These are phyloP conservation scores for Euphorbia peplus DNA, from an alignment of 345 rosid genomes.

Conservation along the genomic window DNA sequence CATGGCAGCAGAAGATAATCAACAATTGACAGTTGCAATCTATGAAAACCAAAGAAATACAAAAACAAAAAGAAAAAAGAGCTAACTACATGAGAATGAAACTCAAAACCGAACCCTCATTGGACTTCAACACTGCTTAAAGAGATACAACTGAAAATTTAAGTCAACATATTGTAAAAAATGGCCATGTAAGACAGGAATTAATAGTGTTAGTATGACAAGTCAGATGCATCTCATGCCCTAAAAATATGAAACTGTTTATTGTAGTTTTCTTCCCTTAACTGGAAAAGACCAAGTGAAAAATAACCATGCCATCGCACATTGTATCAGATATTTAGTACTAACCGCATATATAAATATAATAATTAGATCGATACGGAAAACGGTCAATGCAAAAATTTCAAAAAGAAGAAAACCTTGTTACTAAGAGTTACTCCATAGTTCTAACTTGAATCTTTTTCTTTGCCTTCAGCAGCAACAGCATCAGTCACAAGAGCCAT, in stretches of 20 bases:
- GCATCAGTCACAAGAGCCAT: conserved; percentile 79
- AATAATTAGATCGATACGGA: background rate
- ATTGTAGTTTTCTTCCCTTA: background rate
- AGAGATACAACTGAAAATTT: background rate
- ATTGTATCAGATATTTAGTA: background rate
- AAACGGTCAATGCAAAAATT: background rate
- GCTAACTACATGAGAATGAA: background rate
- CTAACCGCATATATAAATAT: background rate
- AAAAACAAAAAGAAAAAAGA: no score
- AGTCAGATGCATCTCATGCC: background rate
- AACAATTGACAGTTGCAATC: background rate
- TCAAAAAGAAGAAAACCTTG: conserved; percentile 1
- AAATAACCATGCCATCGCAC: background rate
- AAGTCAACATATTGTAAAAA: background rate
- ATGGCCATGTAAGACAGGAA: background rate
- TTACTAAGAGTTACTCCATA: conserved; percentile 6
- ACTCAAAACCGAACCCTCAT: background rate
- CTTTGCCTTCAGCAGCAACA: conserved; percentile 56
- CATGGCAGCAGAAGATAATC: background rate
- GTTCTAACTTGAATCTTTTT: conserved; percentile 53
- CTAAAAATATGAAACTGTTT: background rate
- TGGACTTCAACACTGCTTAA: background rate
- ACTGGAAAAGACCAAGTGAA: background rate
- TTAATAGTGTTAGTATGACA: background rate
- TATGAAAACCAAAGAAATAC: background rate